These are phyloP conservation scores for Fusarium setosum DNA, from an alignment of 2,329 filamentous ascomycete genomes.

Conservation along the genomic window DNA sequence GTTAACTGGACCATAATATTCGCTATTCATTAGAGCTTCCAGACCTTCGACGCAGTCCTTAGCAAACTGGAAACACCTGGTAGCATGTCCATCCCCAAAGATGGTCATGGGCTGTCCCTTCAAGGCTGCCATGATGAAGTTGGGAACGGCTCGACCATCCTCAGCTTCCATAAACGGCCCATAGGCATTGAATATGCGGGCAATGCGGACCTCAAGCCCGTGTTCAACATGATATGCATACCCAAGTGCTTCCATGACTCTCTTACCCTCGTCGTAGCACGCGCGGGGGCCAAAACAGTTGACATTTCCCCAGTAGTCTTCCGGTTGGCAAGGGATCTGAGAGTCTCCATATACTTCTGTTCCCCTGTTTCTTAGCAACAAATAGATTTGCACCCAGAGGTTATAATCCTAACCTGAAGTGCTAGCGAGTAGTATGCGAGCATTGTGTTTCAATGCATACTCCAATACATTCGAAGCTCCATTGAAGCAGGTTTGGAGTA, in stretches of 20 bases:
- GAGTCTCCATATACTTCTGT: constrained; percentile 34
- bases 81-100: constrained; percentile 31
- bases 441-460: constrained; percentile 30
- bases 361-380: background rate
- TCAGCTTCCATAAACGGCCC: constrained; percentile 23
- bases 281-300: constrained; percentile 54
- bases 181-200: constrained; percentile 36
- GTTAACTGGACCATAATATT: constrained; percentile 25
- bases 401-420: constrained; percentile 20
- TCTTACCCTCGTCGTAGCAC: constrained; percentile 56
- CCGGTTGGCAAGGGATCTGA: constrained; percentile 9
- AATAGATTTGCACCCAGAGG: background rate
- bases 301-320: constrained; percentile 53
- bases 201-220: constrained; percentile 36
- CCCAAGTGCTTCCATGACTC: constrained; percentile 51
- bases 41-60: constrained; percentile 23
- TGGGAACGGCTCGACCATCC: constrained; percentile 31
- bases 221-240: constrained; percentile 42
- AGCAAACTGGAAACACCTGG: constrained; percentile 26
- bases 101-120: constrained; percentile 28
- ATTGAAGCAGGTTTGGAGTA: constrained; percentile 34
- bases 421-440: constrained; percentile 25
- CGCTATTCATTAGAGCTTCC: constrained; percentile 31
- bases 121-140: constrained; percentile 33
- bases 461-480: constrained; percentile 30